Base-by-base conservation (phyloP, 352 stramenopile genomes). In the Globisporangium mamillatum region DNA sequence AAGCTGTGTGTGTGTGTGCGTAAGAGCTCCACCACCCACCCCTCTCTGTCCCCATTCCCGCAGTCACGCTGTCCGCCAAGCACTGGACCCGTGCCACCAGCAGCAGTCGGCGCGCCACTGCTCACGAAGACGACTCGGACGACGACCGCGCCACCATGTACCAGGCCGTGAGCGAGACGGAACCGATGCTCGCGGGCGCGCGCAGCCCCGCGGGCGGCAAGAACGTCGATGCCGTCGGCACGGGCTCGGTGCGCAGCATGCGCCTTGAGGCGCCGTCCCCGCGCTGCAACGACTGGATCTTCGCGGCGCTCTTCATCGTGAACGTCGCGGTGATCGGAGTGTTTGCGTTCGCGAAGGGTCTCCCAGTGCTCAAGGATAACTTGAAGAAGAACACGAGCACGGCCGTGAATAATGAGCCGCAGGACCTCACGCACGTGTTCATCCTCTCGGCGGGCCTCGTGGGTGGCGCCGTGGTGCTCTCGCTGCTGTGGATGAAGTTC, bases 251-350 rank as follows among this genome's bases (percentile, higher is more conserved):
- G 63, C 81, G 80, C 63, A 90, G 75, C 41, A 86, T 92, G 75
- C 84, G 84, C 4, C 75, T 89, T 3, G 82, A 93, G 48, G 20
- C 75, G 16, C 77, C 84, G 0, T 66, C 83, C n/a, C 67, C 76
- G 25, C 80, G 76, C 58, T 95, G 88, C 76, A 91, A 94, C 74
- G 88, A 95, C 72, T 61, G 65, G 18, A 68, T 89, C 61, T 94
- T 93, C 67, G 88, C 86, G 20, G 57, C 83, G 18, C 62, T 95
- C 16, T 95, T 95, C 65, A 67, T 93, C 20, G 69, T 63, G 22
- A 82, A 95, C 62, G 74, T 92, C 9, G 32, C 75, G 25, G 74
- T 77, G 67, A 84, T 95, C 66, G 75, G 65, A 1, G 69, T 86
- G 62, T 81, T 95, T 63, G 88, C 83, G 7, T 78, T 92, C 59